Evolutionary conservation across 257 asterid genomes (phyloP).

Genomic region (Solanum clarkiae): DNA sequence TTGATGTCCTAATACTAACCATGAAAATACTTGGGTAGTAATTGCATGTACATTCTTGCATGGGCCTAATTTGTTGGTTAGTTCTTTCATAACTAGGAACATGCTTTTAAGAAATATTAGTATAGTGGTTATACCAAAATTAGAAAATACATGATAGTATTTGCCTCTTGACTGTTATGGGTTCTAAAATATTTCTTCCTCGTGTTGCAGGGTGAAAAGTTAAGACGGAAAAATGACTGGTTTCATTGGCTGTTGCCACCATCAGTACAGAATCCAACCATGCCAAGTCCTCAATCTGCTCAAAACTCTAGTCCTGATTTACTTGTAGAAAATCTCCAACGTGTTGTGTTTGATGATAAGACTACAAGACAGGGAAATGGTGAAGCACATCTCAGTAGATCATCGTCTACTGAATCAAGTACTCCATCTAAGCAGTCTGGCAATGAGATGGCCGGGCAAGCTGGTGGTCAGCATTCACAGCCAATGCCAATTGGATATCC

Average conservation of each 20-base stretch:
- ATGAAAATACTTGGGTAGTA: background rate
- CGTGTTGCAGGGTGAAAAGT: constrained; percentile 43
- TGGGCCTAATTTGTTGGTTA: background rate
- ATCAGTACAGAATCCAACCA: constrained; percentile 5
- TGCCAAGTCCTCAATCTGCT: constrained; percentile 28
- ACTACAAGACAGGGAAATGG: background rate
- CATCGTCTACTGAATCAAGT: constrained; percentile 21
- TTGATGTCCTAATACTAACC: background rate
- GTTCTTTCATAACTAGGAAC: background rate
- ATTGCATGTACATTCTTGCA: background rate
- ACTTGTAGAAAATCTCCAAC: constrained; percentile 27
- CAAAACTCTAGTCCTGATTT: constrained; percentile 13
- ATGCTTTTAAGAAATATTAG: background rate
- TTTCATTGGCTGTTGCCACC: constrained; percentile 45
- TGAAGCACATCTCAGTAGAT: constrained; percentile 13
- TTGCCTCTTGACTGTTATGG: background rate
- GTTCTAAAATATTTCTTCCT: background rate
- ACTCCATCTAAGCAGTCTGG: background rate
- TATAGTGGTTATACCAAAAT: background rate
- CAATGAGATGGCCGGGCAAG: background rate
- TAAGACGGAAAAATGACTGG: constrained; percentile 60
- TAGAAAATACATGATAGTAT: background rate
- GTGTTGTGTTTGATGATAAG: constrained; percentile 28
- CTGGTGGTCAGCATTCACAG: background rate
- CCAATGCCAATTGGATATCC: background rate